A percentile compares a stretch with the other conserved stretches of the same genome.
Evolutionary conservation across 2,329 filamentous ascomycete genomes (phyloP).

Genomic region (Calonectria naviculata): DNA sequence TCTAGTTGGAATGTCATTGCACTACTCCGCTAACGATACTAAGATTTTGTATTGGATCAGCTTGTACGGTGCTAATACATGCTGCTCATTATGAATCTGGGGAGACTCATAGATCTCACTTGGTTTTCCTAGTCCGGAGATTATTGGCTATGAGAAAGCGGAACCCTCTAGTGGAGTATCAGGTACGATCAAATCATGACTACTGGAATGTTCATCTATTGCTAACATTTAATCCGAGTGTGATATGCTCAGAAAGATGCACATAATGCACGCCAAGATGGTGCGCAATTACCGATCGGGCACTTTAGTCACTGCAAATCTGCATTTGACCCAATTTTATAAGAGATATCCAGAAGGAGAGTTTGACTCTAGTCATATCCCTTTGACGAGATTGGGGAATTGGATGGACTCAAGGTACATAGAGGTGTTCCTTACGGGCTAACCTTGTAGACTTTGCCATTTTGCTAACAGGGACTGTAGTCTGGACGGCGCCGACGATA

Average conservation of each 20-base stretch:
- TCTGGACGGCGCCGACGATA: constrained; percentile 21
- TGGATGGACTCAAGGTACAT: constrained; percentile 22
- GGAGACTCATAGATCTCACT: background rate
- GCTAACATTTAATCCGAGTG: background rate
- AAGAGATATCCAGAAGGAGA: constrained; percentile 23
- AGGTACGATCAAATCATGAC: background rate
- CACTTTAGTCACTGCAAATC: constrained; percentile 19
- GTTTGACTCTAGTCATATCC: constrained; percentile 24
- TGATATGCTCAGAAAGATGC: constrained; percentile 25
- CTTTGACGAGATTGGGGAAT: constrained; percentile 8
- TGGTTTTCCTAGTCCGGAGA: constrained; percentile 8
- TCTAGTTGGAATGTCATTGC: fast-evolving
- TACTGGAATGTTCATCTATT: too few species aligned
- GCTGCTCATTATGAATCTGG: constrained; percentile 19
- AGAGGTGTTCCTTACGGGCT: too few species aligned
- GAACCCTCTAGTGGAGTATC: constrained; percentile 8
- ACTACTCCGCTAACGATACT: background rate
- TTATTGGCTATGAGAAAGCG: constrained; percentile 16
- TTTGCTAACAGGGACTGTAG: constrained; percentile 1
- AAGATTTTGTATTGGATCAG: constrained; percentile 24
- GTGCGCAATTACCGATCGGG: constrained; percentile 19
- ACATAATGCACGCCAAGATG: constrained; percentile 20
- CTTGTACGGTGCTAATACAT: constrained; percentile 24
- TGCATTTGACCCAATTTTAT: constrained; percentile 27
- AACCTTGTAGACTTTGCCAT: too few species aligned